Evolutionary conservation across 2,329 filamentous ascomycete species (phyloP), one percentile per base, ranked within the genome.

Genomic region (Neodidymelliopsis sp.): DNA sequence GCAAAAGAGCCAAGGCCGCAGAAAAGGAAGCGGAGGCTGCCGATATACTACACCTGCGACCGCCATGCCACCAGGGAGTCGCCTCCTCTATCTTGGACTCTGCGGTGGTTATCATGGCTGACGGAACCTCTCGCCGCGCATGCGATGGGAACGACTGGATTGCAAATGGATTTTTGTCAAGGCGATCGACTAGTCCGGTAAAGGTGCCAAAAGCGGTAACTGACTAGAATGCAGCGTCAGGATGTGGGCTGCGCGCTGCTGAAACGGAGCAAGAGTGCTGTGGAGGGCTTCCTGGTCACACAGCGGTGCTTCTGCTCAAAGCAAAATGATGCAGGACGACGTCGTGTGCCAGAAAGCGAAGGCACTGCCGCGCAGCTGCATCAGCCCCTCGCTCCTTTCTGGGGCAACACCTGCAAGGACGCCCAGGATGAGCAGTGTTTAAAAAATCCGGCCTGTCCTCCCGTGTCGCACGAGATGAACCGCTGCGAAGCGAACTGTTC

Each of bases 141-240:
- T 25, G 44, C 13, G 29, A 34, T 41, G 7, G 6, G 48, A 48
- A 46, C 37, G 25, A 31, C 35, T 29, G 34, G 51, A 54, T 63
- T 62, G 54, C 56, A 60, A 62, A 63, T 62, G 42, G 51, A 41
- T 53, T 60, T 51, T 56, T 39, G 58, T 62, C 54, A 63, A 41
- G 29, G 24, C 22, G 28, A 41, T 37, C 46, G 15, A 43, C 49
- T 40, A 53, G 43, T 44, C 6, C 43, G 49, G 36, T 20, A 30
- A 39, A 13, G 22, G 33, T 38, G 24, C 42, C 38, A n/a, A 22
- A 54, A 35, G 11, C 25, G 37, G 51, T 37, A 54, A 52, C 37
- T 12, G 19, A 42, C 49, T 52, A 52, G 49, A 52, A 52, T 28
- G 33, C 42, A 42, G 23, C 28, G 36, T 47, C 29, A 43, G 33